These are phyloP conservation scores for Penicillium hesseltinei DNA, from an alignment of 2,329 filamentous ascomycete genomes.

Conservation along the genomic window DNA sequence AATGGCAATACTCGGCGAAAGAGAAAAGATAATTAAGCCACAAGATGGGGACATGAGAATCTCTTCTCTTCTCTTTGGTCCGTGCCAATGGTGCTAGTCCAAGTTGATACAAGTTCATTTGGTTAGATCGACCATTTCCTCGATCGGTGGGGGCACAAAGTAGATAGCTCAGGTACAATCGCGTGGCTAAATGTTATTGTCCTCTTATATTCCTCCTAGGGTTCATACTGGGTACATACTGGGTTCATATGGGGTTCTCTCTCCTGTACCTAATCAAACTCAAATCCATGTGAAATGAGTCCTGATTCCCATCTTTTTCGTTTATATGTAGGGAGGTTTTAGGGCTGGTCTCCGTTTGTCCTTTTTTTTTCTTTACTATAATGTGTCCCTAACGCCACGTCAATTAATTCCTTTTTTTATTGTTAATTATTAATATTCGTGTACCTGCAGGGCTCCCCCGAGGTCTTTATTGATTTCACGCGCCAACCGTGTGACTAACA, in stretches of 20 bases:
- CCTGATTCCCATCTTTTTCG: not conserved
- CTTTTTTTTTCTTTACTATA: slow-evolving; percentile 1
- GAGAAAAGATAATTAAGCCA: slow-evolving; percentile 4
- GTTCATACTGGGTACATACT: not conserved
- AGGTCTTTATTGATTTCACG: not conserved
- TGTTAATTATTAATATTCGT: not conserved
- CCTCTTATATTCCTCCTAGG: slow-evolving; percentile 6
- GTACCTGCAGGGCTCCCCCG: not conserved
- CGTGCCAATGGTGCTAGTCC: slow-evolving; percentile 6
- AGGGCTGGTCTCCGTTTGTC: slow-evolving; percentile 5
- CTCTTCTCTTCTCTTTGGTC: slow-evolving; percentile 11
- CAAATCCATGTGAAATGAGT: slow-evolving; percentile 7
- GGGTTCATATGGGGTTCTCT: not conserved
- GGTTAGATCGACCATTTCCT: slow-evolving; percentile 17
- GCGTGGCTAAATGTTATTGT: slow-evolving; percentile 9
- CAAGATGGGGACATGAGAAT: not conserved
- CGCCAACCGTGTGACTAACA: not conserved
- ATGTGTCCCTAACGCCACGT: slow-evolving; percentile 7
- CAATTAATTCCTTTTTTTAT: not conserved
- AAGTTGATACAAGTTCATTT: slow-evolving; percentile 16
- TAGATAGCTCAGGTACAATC: slow-evolving; percentile 15
- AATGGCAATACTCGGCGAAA: slow-evolving; percentile 7
- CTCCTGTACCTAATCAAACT: slow-evolving; percentile 12
- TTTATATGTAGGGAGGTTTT: slow-evolving; percentile 17
- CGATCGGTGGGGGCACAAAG: slow-evolving; percentile 19